Evolutionary conservation across 345 rosid genomes (phyloP), one percentile per base, ranked within the genome.

Genomic region (Aegle marmelos): DNA sequence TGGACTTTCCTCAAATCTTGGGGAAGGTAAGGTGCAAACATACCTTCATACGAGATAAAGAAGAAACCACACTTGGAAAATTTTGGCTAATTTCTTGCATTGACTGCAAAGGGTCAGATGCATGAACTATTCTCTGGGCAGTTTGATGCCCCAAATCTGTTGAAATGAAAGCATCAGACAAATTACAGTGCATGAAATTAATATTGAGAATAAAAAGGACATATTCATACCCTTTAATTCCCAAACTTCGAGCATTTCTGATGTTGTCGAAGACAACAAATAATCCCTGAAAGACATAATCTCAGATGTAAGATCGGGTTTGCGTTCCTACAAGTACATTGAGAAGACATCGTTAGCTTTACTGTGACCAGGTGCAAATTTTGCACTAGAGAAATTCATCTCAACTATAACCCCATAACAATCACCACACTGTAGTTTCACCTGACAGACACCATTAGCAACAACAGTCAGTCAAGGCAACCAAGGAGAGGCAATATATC

Each of bases 71-170:
- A 78, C 93, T 94, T 21, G 99, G 99, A 86, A 96, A 96, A 83
- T 96, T 96, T 84, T 94, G 99, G 87, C 86, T 96, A 80, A 96
- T 94, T 87, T 96, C 98, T 80, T 90, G 95, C 98, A 96, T 96
- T 69, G 95, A 88, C 78, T 92, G 99, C 79, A 92, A 81, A 82
- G 99, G 97, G 83, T 96, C 97, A 73, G 97, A 91, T 76, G 98
- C 95, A 60, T 91, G 98, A 72, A 94, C 93, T 80, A 96, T 96
- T 83, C 98, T 90, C 87, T 96, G 98, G 31, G 95, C 97, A 53
- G 99, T 96, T 86, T 96, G 99, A 89, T 96, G 98, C 73, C 99
- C 99, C 79, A 96, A 81, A 90, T 96, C 99, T 96, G 95, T 82
- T 60, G 70, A 62, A 75, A 70, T 50, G 76, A 81, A 78, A 34